Conservation (phyloP, 257 asterid species). For the Craterostigma plantagineum region DNA sequence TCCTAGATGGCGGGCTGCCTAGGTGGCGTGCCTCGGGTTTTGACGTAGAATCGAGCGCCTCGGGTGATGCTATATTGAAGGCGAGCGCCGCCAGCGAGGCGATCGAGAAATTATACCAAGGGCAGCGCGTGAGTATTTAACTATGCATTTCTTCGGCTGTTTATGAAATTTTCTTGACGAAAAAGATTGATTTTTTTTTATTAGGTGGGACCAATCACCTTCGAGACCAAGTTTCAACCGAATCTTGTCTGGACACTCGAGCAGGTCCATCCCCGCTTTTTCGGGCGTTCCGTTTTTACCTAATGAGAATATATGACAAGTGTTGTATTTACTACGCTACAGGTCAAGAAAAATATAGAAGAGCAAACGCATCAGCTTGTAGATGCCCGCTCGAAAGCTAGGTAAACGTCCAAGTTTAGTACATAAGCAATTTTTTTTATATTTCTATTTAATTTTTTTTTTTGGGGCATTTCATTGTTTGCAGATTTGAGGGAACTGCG, state of each 20-base stretch:
- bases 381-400: slow-evolving; percentile 49
- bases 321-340: neutral
- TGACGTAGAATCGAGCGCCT: slow-evolving; percentile 88
- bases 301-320: neutral
- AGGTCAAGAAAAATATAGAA: slow-evolving; percentile 35
- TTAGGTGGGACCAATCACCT: slow-evolving; percentile 83
- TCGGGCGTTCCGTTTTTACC: neutral
- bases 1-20: slow-evolving; percentile 86
- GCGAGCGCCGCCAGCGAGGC: slow-evolving; percentile 99
- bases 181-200: slow-evolving; percentile 7
- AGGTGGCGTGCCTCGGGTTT: slow-evolving; percentile 88
- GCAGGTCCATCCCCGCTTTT: slow-evolving; percentile 55
- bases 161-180: too few relatives aligned
- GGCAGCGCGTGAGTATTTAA: slow-evolving; percentile 25
- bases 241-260: slow-evolving; percentile 85
- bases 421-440: neutral
- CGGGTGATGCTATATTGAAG: slow-evolving; percentile 82
- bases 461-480: neutral
- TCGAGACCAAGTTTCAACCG: slow-evolving; percentile 55
- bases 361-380: slow-evolving; percentile 39
- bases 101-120: slow-evolving; percentile 76
- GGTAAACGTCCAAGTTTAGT: slow-evolving; percentile 4
- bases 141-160: neutral
- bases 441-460: too few relatives aligned
- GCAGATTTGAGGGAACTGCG: slow-evolving; percentile 82